Evolutionary conservation across 1,284 basidiomycete genomes (phyloP).

Genomic region (Heimioporus punctisporus): DNA sequence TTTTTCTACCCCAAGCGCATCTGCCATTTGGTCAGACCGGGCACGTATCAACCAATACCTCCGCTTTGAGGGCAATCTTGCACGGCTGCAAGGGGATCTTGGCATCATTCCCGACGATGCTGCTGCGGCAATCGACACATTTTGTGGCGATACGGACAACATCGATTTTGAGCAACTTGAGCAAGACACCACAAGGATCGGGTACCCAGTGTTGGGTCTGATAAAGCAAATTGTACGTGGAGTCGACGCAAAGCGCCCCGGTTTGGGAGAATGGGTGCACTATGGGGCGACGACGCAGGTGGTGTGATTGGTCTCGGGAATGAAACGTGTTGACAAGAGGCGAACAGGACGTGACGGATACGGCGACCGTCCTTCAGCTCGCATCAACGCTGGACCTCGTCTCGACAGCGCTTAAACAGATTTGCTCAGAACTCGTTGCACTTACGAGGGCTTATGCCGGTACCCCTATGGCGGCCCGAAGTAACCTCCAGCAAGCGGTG

Average conservation of each 20-base stretch:
- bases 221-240: conserved; percentile 42
- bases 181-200: conserved; percentile 41
- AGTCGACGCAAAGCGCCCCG: conserved; percentile 35
- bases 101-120: conserved; percentile 41
- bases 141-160: conserved; percentile 34
- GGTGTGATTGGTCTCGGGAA: background rate
- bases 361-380: conserved; percentile 44
- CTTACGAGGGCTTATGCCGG: conserved; percentile 33
- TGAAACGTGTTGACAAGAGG: background rate
- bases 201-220: conserved; percentile 44
- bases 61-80: conserved; percentile 40
- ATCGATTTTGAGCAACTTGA: conserved; percentile 40
- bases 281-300: conserved; percentile 51
- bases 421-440: conserved; percentile 29
- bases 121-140: conserved; percentile 33
- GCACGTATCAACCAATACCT: conserved; percentile 41
- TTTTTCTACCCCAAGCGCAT: conserved; percentile 39
- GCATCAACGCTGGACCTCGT: conserved; percentile 39
- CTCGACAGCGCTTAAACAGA: conserved; percentile 28
- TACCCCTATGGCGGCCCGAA: conserved; percentile 46
- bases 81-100: conserved; percentile 37
- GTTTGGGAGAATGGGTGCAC: conserved; percentile 46
- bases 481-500: conserved; percentile 48
- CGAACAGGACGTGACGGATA: conserved; percentile 46
- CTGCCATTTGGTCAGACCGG: conserved; percentile 43